These are phyloP conservation scores for Phialophora verrucosa DNA, from an alignment of 2,329 filamentous ascomycete species.

Conservation along the genomic window DNA sequence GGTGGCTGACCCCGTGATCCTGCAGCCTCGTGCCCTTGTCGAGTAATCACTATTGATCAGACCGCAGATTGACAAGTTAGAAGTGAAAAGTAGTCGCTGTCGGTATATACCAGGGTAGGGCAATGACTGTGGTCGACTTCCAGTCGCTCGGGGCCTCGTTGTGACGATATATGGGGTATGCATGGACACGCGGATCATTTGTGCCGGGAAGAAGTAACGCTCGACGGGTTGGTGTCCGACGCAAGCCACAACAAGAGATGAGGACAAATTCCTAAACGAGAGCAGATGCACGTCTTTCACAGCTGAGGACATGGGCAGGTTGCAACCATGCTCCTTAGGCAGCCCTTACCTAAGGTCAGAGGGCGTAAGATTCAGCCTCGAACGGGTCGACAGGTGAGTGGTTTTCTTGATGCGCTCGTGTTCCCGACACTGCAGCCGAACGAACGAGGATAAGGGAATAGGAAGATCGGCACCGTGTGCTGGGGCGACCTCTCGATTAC, in stretches of 20 bases:
- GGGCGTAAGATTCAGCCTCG: neutral
- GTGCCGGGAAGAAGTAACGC: neutral
- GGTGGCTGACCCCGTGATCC: neutral
- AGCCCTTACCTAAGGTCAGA: conserved; percentile 6
- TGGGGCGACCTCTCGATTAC: neutral
- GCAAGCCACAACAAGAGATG: neutral
- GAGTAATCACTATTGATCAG: neutral
- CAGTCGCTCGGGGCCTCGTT: neutral
- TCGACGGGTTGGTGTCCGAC: neutral
- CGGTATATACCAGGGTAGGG: neutral
- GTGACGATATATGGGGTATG: neutral
- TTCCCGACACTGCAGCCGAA: neutral
- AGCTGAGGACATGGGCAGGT: neutral
- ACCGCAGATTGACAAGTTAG: neutral
- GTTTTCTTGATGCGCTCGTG: neutral
- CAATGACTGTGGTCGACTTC: neutral
- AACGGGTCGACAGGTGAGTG: neutral
- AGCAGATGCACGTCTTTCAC: neutral
- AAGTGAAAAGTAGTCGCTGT: neutral
- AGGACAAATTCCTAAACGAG: neutral
- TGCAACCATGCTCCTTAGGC: conserved; percentile 4
- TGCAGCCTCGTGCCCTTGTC: neutral
- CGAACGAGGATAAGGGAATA: neutral
- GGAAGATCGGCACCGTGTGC: neutral
- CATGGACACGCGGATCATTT: neutral